These are phyloP conservation scores for Aspergillus sp. DNA, from an alignment of 2,329 filamentous ascomycete genomes.

Conservation along the genomic window DNA sequence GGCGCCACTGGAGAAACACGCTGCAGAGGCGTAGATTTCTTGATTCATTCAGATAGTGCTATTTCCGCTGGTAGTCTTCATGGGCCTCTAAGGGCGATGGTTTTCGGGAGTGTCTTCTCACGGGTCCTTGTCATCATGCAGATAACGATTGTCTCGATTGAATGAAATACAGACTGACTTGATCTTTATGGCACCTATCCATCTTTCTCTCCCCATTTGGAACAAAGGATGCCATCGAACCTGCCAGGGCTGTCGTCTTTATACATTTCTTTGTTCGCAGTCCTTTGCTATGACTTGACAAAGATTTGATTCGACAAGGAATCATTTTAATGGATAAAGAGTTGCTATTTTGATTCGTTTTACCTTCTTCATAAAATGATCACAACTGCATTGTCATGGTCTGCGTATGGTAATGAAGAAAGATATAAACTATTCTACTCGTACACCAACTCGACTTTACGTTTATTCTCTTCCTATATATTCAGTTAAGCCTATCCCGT, in stretches of 20 bases:
- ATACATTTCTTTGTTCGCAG: no score
- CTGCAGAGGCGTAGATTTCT: slow-evolving; percentile 7
- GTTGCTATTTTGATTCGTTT: slow-evolving; percentile 2
- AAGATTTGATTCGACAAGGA: slow-evolving; percentile 1
- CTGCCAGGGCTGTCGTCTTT: no score
- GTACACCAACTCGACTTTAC: no score
- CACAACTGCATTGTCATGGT: not conserved
- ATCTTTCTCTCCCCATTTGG: not conserved
- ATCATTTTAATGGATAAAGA: not conserved
- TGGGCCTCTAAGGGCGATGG: no score
- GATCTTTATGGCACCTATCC: not conserved
- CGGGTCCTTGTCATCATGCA: not conserved
- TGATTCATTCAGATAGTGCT: not conserved
- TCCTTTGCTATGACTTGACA: no score
- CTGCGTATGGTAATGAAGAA: not conserved
- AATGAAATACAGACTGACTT: not conserved
- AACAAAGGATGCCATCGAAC: not conserved
- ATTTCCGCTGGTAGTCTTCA: no score
- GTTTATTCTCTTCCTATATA: no score
- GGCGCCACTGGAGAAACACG: slow-evolving; percentile 5
- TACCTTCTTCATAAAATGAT: not conserved
- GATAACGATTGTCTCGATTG: no score
- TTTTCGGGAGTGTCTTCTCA: no score
- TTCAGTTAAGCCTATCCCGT: no score
- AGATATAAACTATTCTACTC: not conserved